Evolutionary conservation across 805 yeast species (phyloP).

Genomic region (Barnettozyma botsteinii): DNA sequence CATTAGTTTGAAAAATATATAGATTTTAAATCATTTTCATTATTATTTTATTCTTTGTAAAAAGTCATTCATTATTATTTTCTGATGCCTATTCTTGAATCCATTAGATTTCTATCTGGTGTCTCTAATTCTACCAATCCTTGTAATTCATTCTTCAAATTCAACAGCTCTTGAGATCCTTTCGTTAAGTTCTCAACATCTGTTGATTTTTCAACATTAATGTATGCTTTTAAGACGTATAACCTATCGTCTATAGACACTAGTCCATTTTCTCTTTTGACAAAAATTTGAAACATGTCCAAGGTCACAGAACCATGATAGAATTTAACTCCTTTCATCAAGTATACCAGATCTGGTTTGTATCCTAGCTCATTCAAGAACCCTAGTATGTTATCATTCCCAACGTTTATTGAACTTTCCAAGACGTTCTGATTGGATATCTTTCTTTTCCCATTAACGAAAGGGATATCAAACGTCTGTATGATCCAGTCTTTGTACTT

Average conservation of each 20-base stretch:
- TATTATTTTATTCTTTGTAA: not conserved
- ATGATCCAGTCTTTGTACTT: constrained; percentile 46
- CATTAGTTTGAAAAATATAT: not conserved
- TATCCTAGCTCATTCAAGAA: constrained; percentile 62
- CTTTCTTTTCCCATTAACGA: constrained; percentile 59
- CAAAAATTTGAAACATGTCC: constrained; percentile 46
- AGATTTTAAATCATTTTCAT: no score
- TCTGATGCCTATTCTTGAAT: constrained; percentile 49
- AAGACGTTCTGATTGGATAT: constrained; percentile 62
- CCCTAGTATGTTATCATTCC: constrained; percentile 29
- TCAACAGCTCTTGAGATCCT: constrained; percentile 57
- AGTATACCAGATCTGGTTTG: constrained; percentile 52
- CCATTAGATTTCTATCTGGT: constrained; percentile 80
- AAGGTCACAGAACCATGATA: constrained; percentile 53
- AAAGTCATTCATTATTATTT: not conserved
- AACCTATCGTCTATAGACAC: constrained; percentile 40
- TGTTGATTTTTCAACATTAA: constrained; percentile 66
- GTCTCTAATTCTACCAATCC: constrained; percentile 64
- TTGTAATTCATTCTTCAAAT: constrained; percentile 56
- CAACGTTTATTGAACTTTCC: constrained; percentile 38
- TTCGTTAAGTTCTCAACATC: constrained; percentile 67
- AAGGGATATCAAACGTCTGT: constrained; percentile 64
- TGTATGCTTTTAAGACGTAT: constrained; percentile 56
- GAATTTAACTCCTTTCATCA: constrained; percentile 56
- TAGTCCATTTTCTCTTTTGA: constrained; percentile 24